Evolutionary conservation across 2,329 filamentous ascomycete genomes (phyloP), one percentile per base, ranked within the genome.

Genomic region (Curvularia verruculosa): DNA sequence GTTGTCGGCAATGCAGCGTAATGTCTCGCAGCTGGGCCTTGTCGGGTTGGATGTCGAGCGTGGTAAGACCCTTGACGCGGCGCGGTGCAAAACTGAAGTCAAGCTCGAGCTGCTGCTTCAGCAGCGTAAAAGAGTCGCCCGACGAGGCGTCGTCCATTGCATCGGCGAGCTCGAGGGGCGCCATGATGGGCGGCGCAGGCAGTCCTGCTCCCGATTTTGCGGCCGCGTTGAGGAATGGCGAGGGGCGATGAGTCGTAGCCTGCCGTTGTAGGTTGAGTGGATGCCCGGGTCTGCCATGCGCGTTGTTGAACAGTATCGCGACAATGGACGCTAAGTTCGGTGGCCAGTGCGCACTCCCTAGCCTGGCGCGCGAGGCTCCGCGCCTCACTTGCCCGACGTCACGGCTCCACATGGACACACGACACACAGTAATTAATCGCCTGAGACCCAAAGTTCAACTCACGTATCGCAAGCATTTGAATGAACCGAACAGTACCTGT

Each of bases 61-160:
- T 89, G 8, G 90, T 91, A 61, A 85, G 89, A 49, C 95, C 95
- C 59, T 85, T 87, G 69, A 98, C 80, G 70, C 83, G 85, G 76
- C 88, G 89, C 52, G 85, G 85, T 63, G 85, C 83, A 74, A 99
- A 96, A 78, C 96, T 90, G 72, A 99, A 83, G 69, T 98, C 93
- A 58, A 99, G 82, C 68, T 92, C 89, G 48, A 99, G 88, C 74
- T 91, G 90, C 78, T 98, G 94, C 78, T 92, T 89, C 52, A 91
- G 83, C 56, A 98, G 81, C 46, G 81, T 81, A 69, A 83, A 87
- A 28, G 66, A 67, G 64, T 68, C 69, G 63, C 65, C 66, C 58
- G 66, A 59, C 64, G 69, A 64, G 58, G 69, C 64, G 52, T 71
- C 70, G 63, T 73, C 72, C 63, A 57, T 55, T 48, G 60, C 57